phyloP scores from a whole-genome alignment of 305 asterid species.

The Fraxinus angustifolia region DNA sequence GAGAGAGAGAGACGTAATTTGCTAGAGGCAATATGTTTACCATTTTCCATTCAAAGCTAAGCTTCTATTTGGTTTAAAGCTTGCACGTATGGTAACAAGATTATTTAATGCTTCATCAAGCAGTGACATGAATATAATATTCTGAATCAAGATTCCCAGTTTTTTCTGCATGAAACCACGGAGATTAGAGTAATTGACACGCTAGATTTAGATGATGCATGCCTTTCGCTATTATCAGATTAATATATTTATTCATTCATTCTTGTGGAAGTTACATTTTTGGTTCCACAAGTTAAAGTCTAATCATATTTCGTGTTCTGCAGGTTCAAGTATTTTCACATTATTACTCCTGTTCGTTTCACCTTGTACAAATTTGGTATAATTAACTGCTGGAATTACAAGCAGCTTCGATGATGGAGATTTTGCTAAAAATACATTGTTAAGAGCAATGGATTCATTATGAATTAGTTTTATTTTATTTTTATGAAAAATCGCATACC shows the following conservation, averaged over 20 bases:
- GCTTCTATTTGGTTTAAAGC: conserved; percentile 33
- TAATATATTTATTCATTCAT: too few species aligned
- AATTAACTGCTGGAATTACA: background rate
- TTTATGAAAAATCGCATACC: background rate
- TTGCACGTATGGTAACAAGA: conserved; percentile 47
- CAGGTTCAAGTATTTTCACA: background rate
- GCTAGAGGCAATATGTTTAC: conserved; percentile 12
- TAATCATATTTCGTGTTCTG: background rate
- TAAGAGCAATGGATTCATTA: background rate
- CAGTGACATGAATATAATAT: conserved; percentile 14
- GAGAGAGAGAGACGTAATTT: conserved; percentile 3
- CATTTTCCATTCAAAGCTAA: conserved; percentile 41
- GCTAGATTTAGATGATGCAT: conserved; percentile 6
- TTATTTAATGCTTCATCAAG: conserved; percentile 31
- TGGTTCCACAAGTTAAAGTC: background rate
- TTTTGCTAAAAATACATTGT: background rate
- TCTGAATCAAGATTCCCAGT: conserved; percentile 23
- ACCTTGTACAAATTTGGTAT: background rate
- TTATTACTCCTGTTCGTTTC: background rate
- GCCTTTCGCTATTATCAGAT: background rate
- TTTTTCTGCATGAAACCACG: conserved; percentile 32
- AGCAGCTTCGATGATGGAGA: background rate
- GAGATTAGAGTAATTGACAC: conserved; percentile 21
- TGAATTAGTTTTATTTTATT: background rate
- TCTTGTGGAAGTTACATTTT: background rate